Conservation (phyloP, 805 yeast species). For the Ogataea neopini region DNA sequence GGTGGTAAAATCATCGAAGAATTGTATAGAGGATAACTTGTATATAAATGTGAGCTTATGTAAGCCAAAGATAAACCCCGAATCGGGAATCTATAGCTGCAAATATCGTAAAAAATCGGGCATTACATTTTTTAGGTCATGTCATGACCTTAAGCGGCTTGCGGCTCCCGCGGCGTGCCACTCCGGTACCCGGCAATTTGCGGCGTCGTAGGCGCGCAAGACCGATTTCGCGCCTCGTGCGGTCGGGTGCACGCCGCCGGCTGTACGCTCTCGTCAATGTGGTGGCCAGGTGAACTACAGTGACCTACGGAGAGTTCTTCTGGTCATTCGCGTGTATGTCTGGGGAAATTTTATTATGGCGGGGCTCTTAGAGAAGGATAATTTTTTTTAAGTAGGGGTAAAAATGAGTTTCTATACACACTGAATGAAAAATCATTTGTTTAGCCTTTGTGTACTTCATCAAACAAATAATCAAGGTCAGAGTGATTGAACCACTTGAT, state of each 20-base stretch:
- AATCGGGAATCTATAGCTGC: slow-evolving; percentile 3
- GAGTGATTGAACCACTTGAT: slow-evolving; percentile 6
- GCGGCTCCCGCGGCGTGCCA: slow-evolving; percentile 5
- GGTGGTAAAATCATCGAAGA: slow-evolving; percentile 53
- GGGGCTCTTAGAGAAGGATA: slow-evolving; percentile 2
- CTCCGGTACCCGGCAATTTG: slow-evolving; percentile 1
- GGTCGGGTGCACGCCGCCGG: too few species aligned
- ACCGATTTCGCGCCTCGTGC: neutral
- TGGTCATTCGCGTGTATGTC: slow-evolving; percentile 7
- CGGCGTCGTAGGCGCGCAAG: neutral
- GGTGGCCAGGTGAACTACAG: neutral
- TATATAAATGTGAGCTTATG: neutral
- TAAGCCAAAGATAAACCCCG: slow-evolving; percentile 4
- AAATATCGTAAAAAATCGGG: slow-evolving; percentile 6
- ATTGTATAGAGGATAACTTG: slow-evolving; percentile 51
- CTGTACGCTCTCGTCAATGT: too few species aligned
- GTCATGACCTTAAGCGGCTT: slow-evolving; percentile 4
- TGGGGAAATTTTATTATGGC: slow-evolving; percentile 5
- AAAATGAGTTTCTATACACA: neutral
- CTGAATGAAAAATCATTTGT: neutral
- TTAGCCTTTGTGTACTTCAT: neutral
- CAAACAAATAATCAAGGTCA: neutral
- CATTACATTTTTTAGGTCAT: neutral
- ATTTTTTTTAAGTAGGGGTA: neutral
- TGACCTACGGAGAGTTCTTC: neutral